phyloP scores from a whole-genome alignment of 495 filamentous ascomycete genomes.

The Penicillium samsonianum region DNA sequence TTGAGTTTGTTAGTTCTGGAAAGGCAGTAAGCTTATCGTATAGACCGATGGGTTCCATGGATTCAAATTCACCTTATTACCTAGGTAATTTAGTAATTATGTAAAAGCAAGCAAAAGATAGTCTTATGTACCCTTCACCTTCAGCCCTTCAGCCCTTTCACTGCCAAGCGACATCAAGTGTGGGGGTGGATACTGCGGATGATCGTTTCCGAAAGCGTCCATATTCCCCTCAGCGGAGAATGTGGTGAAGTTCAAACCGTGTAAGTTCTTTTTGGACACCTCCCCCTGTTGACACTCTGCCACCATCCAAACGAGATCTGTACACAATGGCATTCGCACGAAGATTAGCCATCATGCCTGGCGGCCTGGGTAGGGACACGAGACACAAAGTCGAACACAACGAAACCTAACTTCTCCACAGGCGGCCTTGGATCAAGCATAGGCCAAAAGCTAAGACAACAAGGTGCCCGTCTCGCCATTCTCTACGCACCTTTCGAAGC shows the following conservation, averaged over 20 bases:
- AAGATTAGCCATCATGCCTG: conserved; percentile 42
- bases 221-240: conserved; percentile 2
- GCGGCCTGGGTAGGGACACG: conserved; percentile 39
- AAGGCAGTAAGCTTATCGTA: not conserved
- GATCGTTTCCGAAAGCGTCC: conserved; percentile 10
- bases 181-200: not conserved
- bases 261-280: not conserved
- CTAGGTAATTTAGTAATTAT: too few species aligned
- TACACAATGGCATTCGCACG: conserved; percentile 36
- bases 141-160: too few species aligned
- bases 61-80: too few species aligned
- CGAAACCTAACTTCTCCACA: conserved; percentile 17
- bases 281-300: not conserved
- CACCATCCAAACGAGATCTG: not conserved
- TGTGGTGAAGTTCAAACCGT: not conserved
- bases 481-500: conserved; percentile 47
- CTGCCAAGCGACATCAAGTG: conserved; percentile 2
- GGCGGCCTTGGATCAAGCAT: conserved; percentile 45
- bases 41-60: not conserved
- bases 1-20: not conserved
- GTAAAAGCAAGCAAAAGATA: too few species aligned
- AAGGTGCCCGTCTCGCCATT: conserved; percentile 42
- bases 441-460: conserved; percentile 37
- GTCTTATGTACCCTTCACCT: too few species aligned
- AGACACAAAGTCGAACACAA: conserved; percentile 2